Percentiles rank a stretch among this genome's conserved stretches.
phyloP scores from a whole-genome alignment of 2,329 filamentous ascomycete species.

The Raffaelea albimanens region DNA sequence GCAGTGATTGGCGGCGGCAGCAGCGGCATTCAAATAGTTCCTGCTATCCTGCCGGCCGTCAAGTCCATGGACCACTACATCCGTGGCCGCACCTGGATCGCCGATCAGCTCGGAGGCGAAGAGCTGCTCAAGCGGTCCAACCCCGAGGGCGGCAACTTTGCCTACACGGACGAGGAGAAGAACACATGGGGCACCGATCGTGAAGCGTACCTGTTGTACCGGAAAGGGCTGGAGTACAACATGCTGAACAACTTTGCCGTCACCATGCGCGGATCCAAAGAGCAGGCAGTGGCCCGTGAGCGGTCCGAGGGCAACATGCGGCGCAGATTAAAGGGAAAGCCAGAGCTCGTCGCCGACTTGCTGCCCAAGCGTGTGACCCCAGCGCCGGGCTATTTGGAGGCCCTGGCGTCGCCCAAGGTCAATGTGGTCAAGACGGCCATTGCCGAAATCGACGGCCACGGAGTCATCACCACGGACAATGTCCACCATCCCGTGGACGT shows the following conservation, averaged over 20 bases:
- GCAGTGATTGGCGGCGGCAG: slow-evolving; percentile 11
- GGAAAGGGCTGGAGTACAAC: not conserved
- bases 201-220: not conserved
- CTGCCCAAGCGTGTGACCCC: slow-evolving; percentile 30
- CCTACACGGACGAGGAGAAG: not conserved
- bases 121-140: not conserved
- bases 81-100: slow-evolving; percentile 3
- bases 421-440: slow-evolving; percentile 28
- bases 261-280: not conserved
- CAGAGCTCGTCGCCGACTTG: slow-evolving; percentile 32
- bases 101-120: not conserved
- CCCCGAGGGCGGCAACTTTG: not conserved
- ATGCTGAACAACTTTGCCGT: not conserved
- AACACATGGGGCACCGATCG: not conserved
- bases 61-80: slow-evolving; percentile 16
- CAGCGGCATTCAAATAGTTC: slow-evolving; percentile 16
- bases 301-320: slow-evolving; percentile 15
- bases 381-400: slow-evolving; percentile 30
- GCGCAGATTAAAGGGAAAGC: slow-evolving; percentile 21
- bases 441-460: slow-evolving; percentile 22
- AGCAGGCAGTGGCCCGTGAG: not conserved
- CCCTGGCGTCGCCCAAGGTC: slow-evolving; percentile 32
- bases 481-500: slow-evolving; percentile 16
- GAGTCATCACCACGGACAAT: slow-evolving; percentile 21
- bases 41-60: slow-evolving; percentile 25